phyloP scores from a whole-genome alignment of 306 rosid species.

The Casuarina equisetifolia region DNA sequence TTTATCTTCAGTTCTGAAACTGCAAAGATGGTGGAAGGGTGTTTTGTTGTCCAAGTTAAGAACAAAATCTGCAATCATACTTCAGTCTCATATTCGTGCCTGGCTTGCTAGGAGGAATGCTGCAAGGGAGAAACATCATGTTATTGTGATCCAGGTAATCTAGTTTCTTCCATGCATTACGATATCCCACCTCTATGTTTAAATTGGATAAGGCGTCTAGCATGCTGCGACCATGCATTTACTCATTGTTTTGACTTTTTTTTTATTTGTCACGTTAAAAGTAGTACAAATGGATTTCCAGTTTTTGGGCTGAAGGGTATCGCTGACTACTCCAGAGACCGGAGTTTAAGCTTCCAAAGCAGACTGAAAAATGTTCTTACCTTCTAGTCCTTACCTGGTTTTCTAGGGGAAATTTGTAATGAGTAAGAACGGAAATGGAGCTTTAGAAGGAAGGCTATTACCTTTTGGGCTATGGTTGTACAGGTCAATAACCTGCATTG shows the following conservation, averaged over 20 bases:
- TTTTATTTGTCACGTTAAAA: background rate
- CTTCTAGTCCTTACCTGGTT: background rate
- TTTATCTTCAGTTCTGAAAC: slow-evolving; percentile 56
- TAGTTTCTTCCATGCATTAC: slow-evolving; percentile 12
- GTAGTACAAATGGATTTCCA: background rate
- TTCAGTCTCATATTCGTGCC: slow-evolving; percentile 73
- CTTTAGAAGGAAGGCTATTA: background rate
- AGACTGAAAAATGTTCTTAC: background rate
- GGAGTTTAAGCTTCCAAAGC: background rate
- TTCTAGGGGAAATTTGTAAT: background rate
- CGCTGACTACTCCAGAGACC: background rate
- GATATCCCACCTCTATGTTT: background rate
- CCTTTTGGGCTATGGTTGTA: background rate
- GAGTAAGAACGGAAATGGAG: background rate
- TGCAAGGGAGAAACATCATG: slow-evolving; percentile 38
- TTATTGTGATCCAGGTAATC: slow-evolving; percentile 69
- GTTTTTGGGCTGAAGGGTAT: background rate
- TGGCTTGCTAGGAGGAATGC: slow-evolving; percentile 64
- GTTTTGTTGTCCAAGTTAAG: slow-evolving; percentile 41
- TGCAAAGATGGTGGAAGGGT: slow-evolving; percentile 88
- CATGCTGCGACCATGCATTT: no score
- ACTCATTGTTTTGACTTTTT: background rate
- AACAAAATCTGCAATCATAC: slow-evolving; percentile 51
- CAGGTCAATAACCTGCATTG: background rate
- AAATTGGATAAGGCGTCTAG: slow-evolving; percentile 1